phyloP scores from a whole-genome alignment of 2,329 filamentous ascomycete genomes.

The Diaporthe sp. region DNA sequence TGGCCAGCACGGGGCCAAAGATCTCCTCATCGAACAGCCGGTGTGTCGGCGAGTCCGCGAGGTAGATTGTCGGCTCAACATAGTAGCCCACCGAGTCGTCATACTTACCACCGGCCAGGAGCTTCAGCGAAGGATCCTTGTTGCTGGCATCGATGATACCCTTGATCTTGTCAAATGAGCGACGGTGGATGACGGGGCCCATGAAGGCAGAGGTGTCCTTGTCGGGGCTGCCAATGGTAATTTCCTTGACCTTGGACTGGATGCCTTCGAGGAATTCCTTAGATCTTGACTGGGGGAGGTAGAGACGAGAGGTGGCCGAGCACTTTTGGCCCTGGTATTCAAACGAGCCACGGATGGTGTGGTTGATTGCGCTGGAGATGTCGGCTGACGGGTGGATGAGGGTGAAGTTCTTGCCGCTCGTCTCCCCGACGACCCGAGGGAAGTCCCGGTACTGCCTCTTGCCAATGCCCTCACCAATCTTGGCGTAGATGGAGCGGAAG shows the following conservation, averaged over 20 bases:
- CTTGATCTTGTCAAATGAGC: slow-evolving; percentile 57
- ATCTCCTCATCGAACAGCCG: slow-evolving; percentile 57
- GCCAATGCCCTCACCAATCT: slow-evolving; percentile 84
- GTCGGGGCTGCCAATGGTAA: slow-evolving; percentile 44
- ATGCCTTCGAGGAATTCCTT: slow-evolving; percentile 50
- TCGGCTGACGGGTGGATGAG: slow-evolving; percentile 60
- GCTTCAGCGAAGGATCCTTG: slow-evolving; percentile 52
- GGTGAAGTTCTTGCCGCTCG: slow-evolving; percentile 64
- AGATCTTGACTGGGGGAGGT: slow-evolving; percentile 60
- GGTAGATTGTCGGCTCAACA: slow-evolving; percentile 59
- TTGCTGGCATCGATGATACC: slow-evolving; percentile 56
- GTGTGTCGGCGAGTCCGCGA: slow-evolving; percentile 52
- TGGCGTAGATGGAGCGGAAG: slow-evolving; percentile 88
- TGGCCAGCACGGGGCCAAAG: slow-evolving; percentile 58
- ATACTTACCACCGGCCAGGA: slow-evolving; percentile 56
- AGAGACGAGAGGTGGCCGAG: slow-evolving; percentile 62
- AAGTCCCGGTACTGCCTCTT: slow-evolving; percentile 86
- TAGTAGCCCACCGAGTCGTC: slow-evolving; percentile 55
- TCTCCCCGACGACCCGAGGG: slow-evolving; percentile 61
- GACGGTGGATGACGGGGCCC: slow-evolving; percentile 60
- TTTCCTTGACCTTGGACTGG: slow-evolving; percentile 48
- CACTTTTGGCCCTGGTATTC: slow-evolving; percentile 65
- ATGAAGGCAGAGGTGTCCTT: slow-evolving; percentile 51
- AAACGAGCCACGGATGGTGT: slow-evolving; percentile 59
- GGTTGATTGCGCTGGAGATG: slow-evolving; percentile 54